phyloP scores from a whole-genome alignment of 768 basidiomycete genomes.

The Mycena epipterygia region DNA sequence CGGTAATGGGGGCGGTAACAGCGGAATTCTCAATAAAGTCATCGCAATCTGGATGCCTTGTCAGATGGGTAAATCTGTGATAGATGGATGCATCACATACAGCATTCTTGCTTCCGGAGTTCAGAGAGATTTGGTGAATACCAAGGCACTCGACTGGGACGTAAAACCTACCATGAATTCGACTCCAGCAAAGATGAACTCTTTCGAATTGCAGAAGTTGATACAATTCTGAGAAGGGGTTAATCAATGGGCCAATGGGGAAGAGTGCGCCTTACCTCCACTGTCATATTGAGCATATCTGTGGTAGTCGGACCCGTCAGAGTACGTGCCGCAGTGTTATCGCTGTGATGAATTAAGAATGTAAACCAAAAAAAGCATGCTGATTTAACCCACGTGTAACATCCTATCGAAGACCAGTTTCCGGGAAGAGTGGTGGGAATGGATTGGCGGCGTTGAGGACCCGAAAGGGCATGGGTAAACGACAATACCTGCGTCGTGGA shows the following conservation, averaged over 20 bases:
- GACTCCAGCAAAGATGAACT: slow-evolving; percentile 76
- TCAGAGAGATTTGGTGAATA: slow-evolving; percentile 30
- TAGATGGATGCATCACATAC: slow-evolving; percentile 51
- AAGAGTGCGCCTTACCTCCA: slow-evolving; percentile 46
- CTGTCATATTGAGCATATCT: slow-evolving; percentile 70
- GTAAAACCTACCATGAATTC: slow-evolving; percentile 61
- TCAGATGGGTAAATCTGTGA: slow-evolving; percentile 2
- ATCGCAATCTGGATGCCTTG: slow-evolving; percentile 68
- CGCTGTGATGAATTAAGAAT: slow-evolving; percentile 51
- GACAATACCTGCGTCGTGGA: background rate
- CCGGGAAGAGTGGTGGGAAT: slow-evolving; percentile 62
- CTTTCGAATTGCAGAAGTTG: slow-evolving; percentile 58
- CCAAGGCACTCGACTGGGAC: slow-evolving; percentile 9
- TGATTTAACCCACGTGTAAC: slow-evolving; percentile 63
- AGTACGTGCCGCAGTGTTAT: slow-evolving; percentile 70
- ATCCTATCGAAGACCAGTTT: slow-evolving; percentile 71
- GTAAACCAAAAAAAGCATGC: background rate
- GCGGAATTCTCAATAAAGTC: slow-evolving; percentile 64
- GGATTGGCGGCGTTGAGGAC: slow-evolving; percentile 52
- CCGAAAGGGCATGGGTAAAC: background rate
- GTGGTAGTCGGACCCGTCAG: slow-evolving; percentile 63
- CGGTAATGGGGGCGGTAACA: slow-evolving; percentile 57
- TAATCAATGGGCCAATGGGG: background rate
- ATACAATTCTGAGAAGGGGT: slow-evolving; percentile 50
- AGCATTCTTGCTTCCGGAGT: slow-evolving; percentile 60